A percentile compares a stretch with the other conserved stretches of the same genome.
Evolutionary conservation across 2,329 filamentous ascomycete species (phyloP).

Genomic region (Scorias spongiosa): DNA sequence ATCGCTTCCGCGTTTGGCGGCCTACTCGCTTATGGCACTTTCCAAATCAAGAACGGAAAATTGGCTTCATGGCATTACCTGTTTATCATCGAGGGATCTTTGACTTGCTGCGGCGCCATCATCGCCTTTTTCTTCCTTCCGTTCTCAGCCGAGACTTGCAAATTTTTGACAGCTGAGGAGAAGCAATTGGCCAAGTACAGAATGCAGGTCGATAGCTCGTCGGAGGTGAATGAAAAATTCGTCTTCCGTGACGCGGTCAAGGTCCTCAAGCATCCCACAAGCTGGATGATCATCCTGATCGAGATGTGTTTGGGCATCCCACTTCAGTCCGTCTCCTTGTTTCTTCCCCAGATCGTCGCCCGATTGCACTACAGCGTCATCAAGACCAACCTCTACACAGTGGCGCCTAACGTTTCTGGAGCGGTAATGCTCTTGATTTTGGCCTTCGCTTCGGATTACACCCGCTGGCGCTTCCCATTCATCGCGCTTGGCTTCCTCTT

Average conservation of each 20-base stretch:
- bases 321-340: conserved; percentile 40
- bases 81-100: conserved; percentile 45
- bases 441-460: conserved; percentile 54
- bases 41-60: conserved; percentile 38
- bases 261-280: conserved; percentile 39
- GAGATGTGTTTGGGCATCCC: conserved; percentile 46
- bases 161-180: conserved; percentile 51
- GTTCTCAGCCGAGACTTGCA: conserved; percentile 44
- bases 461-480: conserved; percentile 56
- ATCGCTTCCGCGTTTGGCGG: conserved; percentile 55
- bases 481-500: conserved; percentile 59
- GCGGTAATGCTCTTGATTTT: conserved; percentile 57
- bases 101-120: conserved; percentile 42
- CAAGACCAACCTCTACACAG: conserved; percentile 66
- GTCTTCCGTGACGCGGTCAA: conserved; percentile 34
- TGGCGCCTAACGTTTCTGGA: conserved; percentile 63
- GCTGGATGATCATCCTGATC: conserved; percentile 40
- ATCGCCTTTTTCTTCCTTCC: conserved; percentile 60
- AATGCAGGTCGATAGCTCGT: conserved; percentile 62
- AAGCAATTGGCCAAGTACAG: conserved; percentile 54
- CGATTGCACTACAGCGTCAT: conserved; percentile 39
- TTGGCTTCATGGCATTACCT: conserved; percentile 48
- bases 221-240: conserved; percentile 43
- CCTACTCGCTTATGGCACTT: conserved; percentile 44
- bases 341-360: conserved; percentile 43